Base-by-base conservation (phyloP, 2,329 filamentous ascomycete genomes). In the Clathrospora elynae region DNA sequence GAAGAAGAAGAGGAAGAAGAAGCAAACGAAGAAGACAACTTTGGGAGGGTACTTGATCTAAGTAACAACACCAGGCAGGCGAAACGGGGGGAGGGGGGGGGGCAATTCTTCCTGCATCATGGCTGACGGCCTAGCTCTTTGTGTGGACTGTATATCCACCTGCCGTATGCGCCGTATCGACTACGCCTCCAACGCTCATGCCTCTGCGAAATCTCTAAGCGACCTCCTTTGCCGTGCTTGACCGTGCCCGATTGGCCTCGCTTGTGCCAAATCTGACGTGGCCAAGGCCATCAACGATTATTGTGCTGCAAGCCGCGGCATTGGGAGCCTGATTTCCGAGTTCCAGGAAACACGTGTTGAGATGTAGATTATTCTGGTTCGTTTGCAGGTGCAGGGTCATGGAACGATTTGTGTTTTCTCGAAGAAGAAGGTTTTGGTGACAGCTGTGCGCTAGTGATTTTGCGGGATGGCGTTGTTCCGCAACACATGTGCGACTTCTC, bases 161-260 rank as follows among this genome's bases (percentile, higher is more conserved):
- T 33, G 22, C 53, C 53, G 53, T 53, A 53, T 49, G 29, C 34
- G 23, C 43, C 53, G 53, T 53, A 38, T 55, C 26, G 18, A 4
- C 17, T 29, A 17, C 22, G 20, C 35, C 37, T 22, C 41, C 34
- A 35, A 34, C n/a, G n/a, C n/a, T n/a, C n/a, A n/a, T n/a, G n/a
- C n/a, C n/a, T n/a, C n/a, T n/a, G n/a, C n/a, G n/a, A 35, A 46
- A 42, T 39, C 35, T 49, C 44, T 55, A 55, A 51, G 46, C 53
- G 53, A 55, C 35, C 20, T 34, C 19, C 17, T 24, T 30, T 28
- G 33, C 25, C 35, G 16, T 33, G 13, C 17, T 30, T 12, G 10
- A 35, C 19, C 6, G 20, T 14, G 5, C 13, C 19, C 32, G 38
- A 51, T 44, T 51, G 48, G 48, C 13, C 18, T 35, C 42, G 46